A percentile compares a stretch with the other conserved stretches of the same genome.
phyloP scores from a whole-genome alignment of 768 basidiomycete genomes.

The Hypholoma fasciculare region DNA sequence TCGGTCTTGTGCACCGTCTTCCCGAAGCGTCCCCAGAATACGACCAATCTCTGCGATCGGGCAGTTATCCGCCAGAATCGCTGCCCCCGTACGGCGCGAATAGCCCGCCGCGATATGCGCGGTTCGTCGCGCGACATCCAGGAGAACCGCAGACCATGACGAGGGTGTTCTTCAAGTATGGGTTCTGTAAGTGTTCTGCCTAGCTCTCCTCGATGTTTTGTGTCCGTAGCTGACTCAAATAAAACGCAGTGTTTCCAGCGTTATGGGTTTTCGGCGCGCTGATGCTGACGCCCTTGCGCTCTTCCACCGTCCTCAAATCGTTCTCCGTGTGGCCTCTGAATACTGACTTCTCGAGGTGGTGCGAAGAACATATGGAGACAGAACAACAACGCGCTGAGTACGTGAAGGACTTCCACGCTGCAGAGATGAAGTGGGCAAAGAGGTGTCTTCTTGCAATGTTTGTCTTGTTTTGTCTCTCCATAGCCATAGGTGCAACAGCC shows the following conservation, averaged over 20 bases:
- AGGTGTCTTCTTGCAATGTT: slow-evolving; percentile 11
- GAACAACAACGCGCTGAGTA: slow-evolving; percentile 14
- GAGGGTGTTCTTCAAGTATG: slow-evolving; percentile 16
- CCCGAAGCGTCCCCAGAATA: slow-evolving; percentile 16
- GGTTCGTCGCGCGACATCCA: slow-evolving; percentile 1
- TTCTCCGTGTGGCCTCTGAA: slow-evolving; percentile 11
- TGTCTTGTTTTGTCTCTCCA: slow-evolving; percentile 3
- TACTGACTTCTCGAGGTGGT: slow-evolving; percentile 11
- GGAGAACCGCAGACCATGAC: slow-evolving; percentile 16
- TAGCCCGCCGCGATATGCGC: slow-evolving; percentile 15
- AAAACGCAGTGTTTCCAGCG: slow-evolving; percentile 13
- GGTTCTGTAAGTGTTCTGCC: slow-evolving; percentile 13
- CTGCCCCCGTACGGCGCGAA: slow-evolving; percentile 18
- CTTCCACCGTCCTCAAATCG: slow-evolving; percentile 9
- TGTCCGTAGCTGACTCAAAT: neutral
- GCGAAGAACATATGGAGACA: slow-evolving; percentile 12
- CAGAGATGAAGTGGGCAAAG: slow-evolving; percentile 18
- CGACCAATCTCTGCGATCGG: slow-evolving; percentile 8
- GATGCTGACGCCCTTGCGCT: slow-evolving; percentile 4
- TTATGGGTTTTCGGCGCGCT: slow-evolving; percentile 20
- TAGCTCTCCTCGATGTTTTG: neutral
- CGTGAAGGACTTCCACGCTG: slow-evolving; percentile 9
- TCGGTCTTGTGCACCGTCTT: slow-evolving; percentile 7
- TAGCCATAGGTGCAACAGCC: slow-evolving; percentile 14
- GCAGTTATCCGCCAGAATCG: slow-evolving; percentile 7